Evolutionary conservation across 2,329 filamentous ascomycete genomes (phyloP).

Genomic region (Ascochyta fabae): DNA sequence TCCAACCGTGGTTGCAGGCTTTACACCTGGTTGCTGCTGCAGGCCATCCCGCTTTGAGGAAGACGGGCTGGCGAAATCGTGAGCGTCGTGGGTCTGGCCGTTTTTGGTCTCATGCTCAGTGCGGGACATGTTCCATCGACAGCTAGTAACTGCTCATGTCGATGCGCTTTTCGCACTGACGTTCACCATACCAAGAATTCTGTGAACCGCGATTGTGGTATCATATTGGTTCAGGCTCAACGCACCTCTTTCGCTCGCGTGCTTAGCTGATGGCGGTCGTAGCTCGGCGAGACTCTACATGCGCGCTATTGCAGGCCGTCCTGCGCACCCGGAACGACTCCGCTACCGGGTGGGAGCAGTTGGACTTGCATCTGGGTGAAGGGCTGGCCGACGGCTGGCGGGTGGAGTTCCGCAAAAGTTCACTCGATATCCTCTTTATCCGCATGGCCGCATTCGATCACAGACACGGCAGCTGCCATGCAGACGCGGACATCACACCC

Average conservation of each 20-base stretch:
- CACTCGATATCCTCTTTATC: background rate
- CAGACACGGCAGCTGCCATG: background rate
- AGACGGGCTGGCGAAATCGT: background rate
- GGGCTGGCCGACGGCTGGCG: background rate
- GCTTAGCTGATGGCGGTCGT: background rate
- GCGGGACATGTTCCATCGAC: background rate
- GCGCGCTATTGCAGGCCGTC: background rate
- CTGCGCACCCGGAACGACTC: background rate
- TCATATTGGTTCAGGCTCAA: background rate
- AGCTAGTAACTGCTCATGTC: background rate
- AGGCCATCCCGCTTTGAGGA: slow-evolving; percentile 1
- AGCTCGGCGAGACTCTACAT: background rate
- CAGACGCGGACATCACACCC: slow-evolving; percentile 6
- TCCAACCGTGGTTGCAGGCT: slow-evolving; percentile 15
- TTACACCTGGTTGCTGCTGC: slow-evolving; percentile 9
- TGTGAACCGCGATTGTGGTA: slow-evolving; percentile 3
- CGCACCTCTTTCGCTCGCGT: background rate
- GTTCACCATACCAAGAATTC: background rate
- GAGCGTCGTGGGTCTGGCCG: slow-evolving; percentile 7
- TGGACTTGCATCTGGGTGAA: background rate
- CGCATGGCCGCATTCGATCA: background rate
- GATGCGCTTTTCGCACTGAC: background rate
- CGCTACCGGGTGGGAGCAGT: background rate
- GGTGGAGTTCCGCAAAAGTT: slow-evolving; percentile 1
- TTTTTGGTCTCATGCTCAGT: background rate